A percentile compares a stretch with the other conserved stretches of the same genome.
These are phyloP conservation scores for Cantharellus anzutake DNA, from an alignment of 768 basidiomycete genomes.

Conservation along the genomic window DNA sequence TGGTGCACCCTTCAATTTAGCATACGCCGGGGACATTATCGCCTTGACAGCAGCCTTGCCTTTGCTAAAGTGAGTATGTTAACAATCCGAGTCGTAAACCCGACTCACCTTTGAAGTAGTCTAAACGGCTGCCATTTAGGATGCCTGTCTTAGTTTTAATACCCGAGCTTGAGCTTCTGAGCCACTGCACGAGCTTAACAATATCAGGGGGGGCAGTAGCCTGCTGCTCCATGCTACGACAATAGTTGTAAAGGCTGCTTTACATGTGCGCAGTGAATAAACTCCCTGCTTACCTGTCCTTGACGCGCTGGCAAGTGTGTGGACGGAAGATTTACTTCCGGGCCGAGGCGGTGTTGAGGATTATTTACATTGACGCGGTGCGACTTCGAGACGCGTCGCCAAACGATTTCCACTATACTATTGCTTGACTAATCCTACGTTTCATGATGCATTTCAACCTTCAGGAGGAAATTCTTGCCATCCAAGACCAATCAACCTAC, in stretches of 20 bases:
- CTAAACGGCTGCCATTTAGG: conserved; percentile 81
- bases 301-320: neutral
- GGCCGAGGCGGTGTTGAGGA: too few relatives aligned
- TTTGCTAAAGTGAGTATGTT: conserved; percentile 15
- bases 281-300: neutral
- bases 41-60: conserved; percentile 90
- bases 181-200: conserved; percentile 66
- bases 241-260: too few relatives aligned
- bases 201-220: conserved; percentile 60
- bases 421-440: too few relatives aligned
- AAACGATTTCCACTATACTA: too few relatives aligned
- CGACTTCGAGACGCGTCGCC: too few relatives aligned
- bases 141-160: conserved; percentile 83
- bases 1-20: conserved; percentile 61
- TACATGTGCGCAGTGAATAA: neutral
- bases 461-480: conserved; percentile 13
- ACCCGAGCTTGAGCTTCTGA: conserved; percentile 69
- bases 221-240: conserved; percentile 40
- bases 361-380: too few relatives aligned
- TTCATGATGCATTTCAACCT: conserved; percentile 14
- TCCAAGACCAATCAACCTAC: conserved; percentile 8
- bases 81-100: too few relatives aligned
- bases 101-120: conserved; percentile 88
- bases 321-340: too few relatives aligned
- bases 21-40: conserved; percentile 78